A percentile compares a stretch with the other conserved stretches of the same genome.
phyloP scores from a whole-genome alignment of 225 moss, liverwort and hornwort species.

The Marchantia paleacea region DNA sequence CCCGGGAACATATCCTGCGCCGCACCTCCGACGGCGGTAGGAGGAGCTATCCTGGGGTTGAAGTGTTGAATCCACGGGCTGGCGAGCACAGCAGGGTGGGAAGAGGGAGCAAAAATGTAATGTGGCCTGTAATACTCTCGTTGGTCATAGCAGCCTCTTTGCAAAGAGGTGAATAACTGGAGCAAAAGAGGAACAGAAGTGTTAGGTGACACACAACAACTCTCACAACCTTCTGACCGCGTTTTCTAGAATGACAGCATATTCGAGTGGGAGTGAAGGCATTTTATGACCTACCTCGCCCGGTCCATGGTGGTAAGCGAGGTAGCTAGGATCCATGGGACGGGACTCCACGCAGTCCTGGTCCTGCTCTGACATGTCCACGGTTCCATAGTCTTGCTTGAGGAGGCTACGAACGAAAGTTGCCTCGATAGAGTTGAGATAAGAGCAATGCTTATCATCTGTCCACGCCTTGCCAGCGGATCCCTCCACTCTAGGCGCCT shows the following conservation, averaged over 20 bases:
- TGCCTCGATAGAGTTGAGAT: slow-evolving; percentile 45
- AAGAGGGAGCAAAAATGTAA: slow-evolving; percentile 19
- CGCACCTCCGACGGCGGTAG: background rate
- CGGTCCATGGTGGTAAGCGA: slow-evolving; percentile 9
- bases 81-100: slow-evolving; percentile 22
- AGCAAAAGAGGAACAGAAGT: background rate
- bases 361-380: slow-evolving; percentile 32
- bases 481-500: slow-evolving; percentile 28
- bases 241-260: no score
- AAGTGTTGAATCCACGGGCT: slow-evolving; percentile 54
- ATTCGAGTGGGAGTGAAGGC: background rate
- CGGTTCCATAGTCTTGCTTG: slow-evolving; percentile 30
- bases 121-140: slow-evolving; percentile 47
- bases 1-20: slow-evolving; percentile 20
- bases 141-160: slow-evolving; percentile 45
- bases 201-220: background rate
- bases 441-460: slow-evolving; percentile 47
- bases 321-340: slow-evolving; percentile 28
- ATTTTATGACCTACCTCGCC: slow-evolving; percentile 26
- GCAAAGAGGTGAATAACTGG: slow-evolving; percentile 46
- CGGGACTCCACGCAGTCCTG: slow-evolving; percentile 51
- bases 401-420: slow-evolving; percentile 45
- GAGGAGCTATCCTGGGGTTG: slow-evolving; percentile 23
- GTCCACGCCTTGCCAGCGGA: slow-evolving; percentile 46
- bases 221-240: no score